These are phyloP conservation scores for Colletotrichum eleusines DNA, from an alignment of 2,329 filamentous ascomycete species.

Conservation along the genomic window DNA sequence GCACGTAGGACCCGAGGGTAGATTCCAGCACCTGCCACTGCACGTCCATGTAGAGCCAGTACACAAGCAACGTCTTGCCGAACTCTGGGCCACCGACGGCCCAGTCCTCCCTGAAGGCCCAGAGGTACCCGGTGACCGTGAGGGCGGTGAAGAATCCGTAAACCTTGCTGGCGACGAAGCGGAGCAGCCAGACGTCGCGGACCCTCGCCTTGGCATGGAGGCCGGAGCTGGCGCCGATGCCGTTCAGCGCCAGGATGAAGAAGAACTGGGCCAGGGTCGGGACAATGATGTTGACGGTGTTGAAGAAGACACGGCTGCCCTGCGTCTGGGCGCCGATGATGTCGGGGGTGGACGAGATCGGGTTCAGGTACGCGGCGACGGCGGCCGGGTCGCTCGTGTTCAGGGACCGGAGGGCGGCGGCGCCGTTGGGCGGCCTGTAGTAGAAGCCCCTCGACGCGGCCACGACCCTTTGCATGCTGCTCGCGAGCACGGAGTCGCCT, in stretches of 20 bases:
- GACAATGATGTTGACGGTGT: conserved; percentile 55
- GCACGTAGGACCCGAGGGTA: conserved; percentile 45
- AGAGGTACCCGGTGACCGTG: conserved; percentile 55
- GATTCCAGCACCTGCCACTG: conserved; percentile 58
- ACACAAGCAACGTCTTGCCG: conserved; percentile 46
- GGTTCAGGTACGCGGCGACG: conserved; percentile 50
- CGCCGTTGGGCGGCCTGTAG: conserved; percentile 46
- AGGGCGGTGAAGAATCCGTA: conserved; percentile 54
- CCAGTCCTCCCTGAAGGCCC: conserved; percentile 60
- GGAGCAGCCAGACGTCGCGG: conserved; percentile 46
- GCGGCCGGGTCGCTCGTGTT: conserved; percentile 45
- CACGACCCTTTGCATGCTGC: conserved; percentile 48
- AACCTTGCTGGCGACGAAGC: conserved; percentile 46
- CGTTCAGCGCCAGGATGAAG: conserved; percentile 43
- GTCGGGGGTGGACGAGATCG: conserved; percentile 47
- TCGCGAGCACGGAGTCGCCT: conserved; percentile 46
- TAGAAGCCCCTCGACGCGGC: conserved; percentile 44
- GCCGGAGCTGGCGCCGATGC: conserved; percentile 19
- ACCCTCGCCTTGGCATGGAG: conserved; percentile 39
- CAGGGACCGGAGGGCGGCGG: conserved; percentile 34
- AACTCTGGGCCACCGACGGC: conserved; percentile 49
- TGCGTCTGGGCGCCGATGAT: conserved; percentile 52
- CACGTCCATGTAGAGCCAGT: conserved; percentile 57
- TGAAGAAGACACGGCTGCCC: conserved; percentile 51
- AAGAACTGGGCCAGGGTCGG: conserved; percentile 51